Conservation (phyloP, 768 basidiomycete species). For the Leucosporidium creatinivorum region DNA sequence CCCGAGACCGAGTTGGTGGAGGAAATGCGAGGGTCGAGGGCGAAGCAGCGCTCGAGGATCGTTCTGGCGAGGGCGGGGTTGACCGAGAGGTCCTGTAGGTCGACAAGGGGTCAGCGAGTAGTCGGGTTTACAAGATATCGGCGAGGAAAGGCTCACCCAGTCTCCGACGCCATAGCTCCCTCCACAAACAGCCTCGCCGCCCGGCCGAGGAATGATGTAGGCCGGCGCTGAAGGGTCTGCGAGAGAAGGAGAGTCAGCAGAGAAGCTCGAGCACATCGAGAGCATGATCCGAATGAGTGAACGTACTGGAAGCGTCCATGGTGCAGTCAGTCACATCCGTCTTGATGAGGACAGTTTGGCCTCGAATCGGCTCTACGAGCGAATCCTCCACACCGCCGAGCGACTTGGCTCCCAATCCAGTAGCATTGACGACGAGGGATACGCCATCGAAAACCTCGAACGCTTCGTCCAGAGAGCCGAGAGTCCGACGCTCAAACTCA, state of each 20-base stretch:
- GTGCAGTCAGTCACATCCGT: slow-evolving; percentile 15
- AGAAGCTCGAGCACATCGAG: no score
- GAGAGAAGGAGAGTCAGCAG: no score
- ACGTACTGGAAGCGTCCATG: slow-evolving; percentile 18
- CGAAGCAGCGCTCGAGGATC: slow-evolving; percentile 50
- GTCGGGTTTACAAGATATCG: no score
- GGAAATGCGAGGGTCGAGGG: slow-evolving; percentile 42
- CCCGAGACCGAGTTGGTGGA: slow-evolving; percentile 34
- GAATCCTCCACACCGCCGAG: slow-evolving; percentile 76
- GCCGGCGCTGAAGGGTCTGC: slow-evolving; percentile 39
- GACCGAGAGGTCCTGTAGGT: slow-evolving; percentile 50
- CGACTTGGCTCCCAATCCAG: slow-evolving; percentile 57
- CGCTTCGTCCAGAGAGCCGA: slow-evolving; percentile 50
- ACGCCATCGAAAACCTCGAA: slow-evolving; percentile 43
- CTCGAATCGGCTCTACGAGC: slow-evolving; percentile 65
- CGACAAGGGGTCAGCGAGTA: slow-evolving; percentile 37
- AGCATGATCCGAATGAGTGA: no score
- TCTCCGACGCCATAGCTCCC: slow-evolving; percentile 49
- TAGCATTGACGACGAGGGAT: slow-evolving; percentile 54
- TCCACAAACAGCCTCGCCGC: slow-evolving; percentile 51
- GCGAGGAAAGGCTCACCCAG: background rate
- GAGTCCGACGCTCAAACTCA: slow-evolving; percentile 45
- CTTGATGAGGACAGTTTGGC: slow-evolving; percentile 68
- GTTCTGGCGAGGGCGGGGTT: slow-evolving; percentile 45
- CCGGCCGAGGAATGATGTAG: slow-evolving; percentile 61